Base-by-base conservation (phyloP, 2,329 filamentous ascomycete species). In the Rutstroemia sp. region DNA sequence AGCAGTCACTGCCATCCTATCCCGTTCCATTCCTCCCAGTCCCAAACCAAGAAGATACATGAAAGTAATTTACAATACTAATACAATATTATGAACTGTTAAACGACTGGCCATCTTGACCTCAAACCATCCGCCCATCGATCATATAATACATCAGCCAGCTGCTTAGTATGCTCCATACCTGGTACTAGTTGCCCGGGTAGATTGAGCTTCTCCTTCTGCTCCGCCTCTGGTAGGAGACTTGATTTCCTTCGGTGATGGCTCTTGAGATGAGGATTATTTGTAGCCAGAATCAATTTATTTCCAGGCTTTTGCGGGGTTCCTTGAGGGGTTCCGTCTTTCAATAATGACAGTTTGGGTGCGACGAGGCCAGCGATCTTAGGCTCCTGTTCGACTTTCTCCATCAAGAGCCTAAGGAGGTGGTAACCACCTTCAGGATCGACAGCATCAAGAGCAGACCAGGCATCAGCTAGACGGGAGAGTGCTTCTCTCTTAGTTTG, bases 341-440 rank as follows among this genome's bases (percentile, higher is more conserved):
- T 77, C 60, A 75, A n/a, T 14, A 42, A 76, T 10, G 74, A 73
- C 38, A 66, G 66, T 49, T 57, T 48, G 37, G 63, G 51, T 8
- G 63, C 61, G 1, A 67, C 47, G 9, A 65, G 50, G 18, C 73
- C 63, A 59, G 76, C 66, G 59, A 92, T 77, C 69, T 86, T 90
- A 21, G 79, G 75, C 66, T 92, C 88, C 49, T 79, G 77, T 45
- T 87, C 80, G 48, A 95, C 79, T 56, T 83, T 82, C n/a, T 88
- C 80, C 59, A 95, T 79, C 62, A 95, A 81, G 56, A 83, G 80
- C 66, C 85, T 88, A 67, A 99, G 78, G 16, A 99, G 78, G 63
- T 95, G 85, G 66, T 92, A 94, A 42, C 92, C 83, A 18, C 92
- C 92, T 69, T 96, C 92, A 0, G 92, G 92, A 66, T 99, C 92